Evolutionary conservation across 352 stramenopile species (phyloP).

Genomic region (Phytophthora aleatoria): DNA sequence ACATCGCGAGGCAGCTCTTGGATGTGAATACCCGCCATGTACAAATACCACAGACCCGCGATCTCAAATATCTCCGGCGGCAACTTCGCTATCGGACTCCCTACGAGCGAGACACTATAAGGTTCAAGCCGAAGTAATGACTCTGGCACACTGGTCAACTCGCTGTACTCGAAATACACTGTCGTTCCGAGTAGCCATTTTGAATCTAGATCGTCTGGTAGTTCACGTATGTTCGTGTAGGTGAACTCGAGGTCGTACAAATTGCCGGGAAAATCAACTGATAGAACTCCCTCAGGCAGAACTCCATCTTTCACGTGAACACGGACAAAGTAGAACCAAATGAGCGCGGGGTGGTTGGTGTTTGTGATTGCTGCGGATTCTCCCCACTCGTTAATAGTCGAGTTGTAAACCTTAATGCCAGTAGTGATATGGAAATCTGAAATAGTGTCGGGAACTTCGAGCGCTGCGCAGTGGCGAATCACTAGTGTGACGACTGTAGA

Average conservation of each 20-base stretch:
- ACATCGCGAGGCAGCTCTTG: slow-evolving; percentile 27
- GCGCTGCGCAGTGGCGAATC: slow-evolving; percentile 35
- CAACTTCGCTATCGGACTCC: slow-evolving; percentile 33
- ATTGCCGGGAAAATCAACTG: slow-evolving; percentile 14
- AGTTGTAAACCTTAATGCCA: slow-evolving; percentile 37
- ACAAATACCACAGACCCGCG: slow-evolving; percentile 18
- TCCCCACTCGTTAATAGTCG: slow-evolving; percentile 35
- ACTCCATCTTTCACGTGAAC: slow-evolving; percentile 36
- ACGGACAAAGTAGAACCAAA: slow-evolving; percentile 39
- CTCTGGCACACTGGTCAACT: slow-evolving; percentile 26
- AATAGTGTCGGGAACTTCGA: slow-evolving; percentile 32
- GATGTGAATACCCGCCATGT: slow-evolving; percentile 22
- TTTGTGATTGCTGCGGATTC: slow-evolving; percentile 33
- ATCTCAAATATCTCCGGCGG: slow-evolving; percentile 29
- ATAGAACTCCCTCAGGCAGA: slow-evolving; percentile 39
- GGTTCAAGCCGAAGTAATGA: slow-evolving; percentile 24
- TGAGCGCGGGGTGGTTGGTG: slow-evolving; percentile 26
- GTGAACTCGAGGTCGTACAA: slow-evolving; percentile 47
- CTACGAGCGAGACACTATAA: slow-evolving; percentile 31
- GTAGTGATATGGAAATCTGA: slow-evolving; percentile 22
- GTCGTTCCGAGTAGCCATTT: slow-evolving; percentile 37
- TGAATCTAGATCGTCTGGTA: slow-evolving; percentile 41
- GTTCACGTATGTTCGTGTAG: slow-evolving; percentile 35
- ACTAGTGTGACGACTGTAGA: slow-evolving; percentile 32
- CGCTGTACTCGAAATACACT: slow-evolving; percentile 34